Percentiles rank a stretch among this genome's conserved stretches.
Conservation (phyloP, 179 eudicot species). For the Carnegiea gigantea region DNA sequence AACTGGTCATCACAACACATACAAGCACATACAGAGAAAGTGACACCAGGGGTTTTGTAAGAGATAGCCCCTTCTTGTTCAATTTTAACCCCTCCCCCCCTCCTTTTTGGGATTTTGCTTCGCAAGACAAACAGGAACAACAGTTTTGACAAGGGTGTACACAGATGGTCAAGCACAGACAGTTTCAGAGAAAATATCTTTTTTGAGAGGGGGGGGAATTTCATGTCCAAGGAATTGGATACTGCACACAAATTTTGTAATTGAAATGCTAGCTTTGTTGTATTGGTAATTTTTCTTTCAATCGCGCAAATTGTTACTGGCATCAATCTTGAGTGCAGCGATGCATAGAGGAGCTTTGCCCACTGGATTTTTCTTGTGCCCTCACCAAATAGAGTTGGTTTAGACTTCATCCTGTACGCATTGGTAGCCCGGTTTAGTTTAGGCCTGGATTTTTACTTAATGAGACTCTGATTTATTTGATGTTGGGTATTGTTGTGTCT, state of each 20-base stretch:
- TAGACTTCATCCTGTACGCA: too few species aligned
- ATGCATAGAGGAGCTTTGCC: too few species aligned
- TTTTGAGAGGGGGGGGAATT: neutral
- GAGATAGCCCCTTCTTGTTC: neutral
- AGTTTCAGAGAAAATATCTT: neutral
- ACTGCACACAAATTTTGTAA: neutral
- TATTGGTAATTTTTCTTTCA: too few species aligned
- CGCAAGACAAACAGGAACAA: neutral
- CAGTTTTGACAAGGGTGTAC: neutral
- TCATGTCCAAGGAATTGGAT: neutral
- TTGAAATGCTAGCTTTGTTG: neutral
- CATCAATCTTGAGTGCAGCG: too few species aligned
- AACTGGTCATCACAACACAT: neutral
- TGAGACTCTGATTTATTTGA: too few species aligned
- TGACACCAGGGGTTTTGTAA: neutral
- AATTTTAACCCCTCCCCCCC: neutral
- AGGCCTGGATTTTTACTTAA: too few species aligned
- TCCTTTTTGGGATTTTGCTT: neutral
- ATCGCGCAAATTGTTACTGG: too few species aligned
- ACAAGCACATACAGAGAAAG: constrained; percentile 1
- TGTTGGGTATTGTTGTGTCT: too few species aligned
- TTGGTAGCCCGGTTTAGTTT: too few species aligned
- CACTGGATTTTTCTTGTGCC: too few species aligned
- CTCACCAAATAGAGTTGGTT: too few species aligned
- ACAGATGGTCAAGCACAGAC: neutral